These are phyloP conservation scores for Corynespora cassiicola DNA, from an alignment of 2,329 filamentous ascomycete genomes.

Conservation along the genomic window DNA sequence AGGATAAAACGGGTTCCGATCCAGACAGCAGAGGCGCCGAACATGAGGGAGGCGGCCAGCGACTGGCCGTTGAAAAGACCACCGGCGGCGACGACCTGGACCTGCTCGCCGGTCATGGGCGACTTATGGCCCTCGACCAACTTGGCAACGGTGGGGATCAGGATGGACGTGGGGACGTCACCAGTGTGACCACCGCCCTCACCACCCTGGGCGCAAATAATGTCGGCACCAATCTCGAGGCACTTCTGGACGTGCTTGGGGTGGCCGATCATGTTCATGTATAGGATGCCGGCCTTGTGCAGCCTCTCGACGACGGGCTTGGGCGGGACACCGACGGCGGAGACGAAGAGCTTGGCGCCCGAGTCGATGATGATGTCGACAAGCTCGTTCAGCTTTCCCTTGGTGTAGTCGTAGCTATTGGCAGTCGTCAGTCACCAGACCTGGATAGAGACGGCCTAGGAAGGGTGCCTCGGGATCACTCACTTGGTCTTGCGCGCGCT, in stretches of 20 bases:
- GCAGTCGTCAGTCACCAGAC: conserved; percentile 10
- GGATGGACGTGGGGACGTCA: conserved; percentile 86
- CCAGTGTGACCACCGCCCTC: conserved; percentile 97
- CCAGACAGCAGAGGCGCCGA: conserved; percentile 93
- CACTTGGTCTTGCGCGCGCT: conserved; percentile 94
- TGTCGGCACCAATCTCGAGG: conserved; percentile 84
- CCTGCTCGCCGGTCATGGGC: conserved; percentile 83
- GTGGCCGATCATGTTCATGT: conserved; percentile 99
- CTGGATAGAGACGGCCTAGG: not conserved
- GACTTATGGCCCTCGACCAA: conserved; percentile 81
- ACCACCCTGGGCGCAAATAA: conserved; percentile 98
- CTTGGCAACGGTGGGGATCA: conserved; percentile 91
- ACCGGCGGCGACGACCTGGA: conserved; percentile 92
- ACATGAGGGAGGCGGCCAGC: conserved; percentile 87
- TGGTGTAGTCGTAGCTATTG: conserved; percentile 96
- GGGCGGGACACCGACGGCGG: conserved; percentile 91
- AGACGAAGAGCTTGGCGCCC: conserved; percentile 92
- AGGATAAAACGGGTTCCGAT: conserved; percentile 96
- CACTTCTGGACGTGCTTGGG: conserved; percentile 99
- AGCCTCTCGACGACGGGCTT: conserved; percentile 87
- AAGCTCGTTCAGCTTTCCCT: conserved; percentile 93
- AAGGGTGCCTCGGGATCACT: conserved; percentile 24
- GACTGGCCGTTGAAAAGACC: conserved; percentile 93
- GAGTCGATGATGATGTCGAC: conserved; percentile 92
- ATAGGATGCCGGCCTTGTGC: conserved; percentile 85